Conservation (phyloP, 139 green algal species). For the Chlorella sp. region DNA sequence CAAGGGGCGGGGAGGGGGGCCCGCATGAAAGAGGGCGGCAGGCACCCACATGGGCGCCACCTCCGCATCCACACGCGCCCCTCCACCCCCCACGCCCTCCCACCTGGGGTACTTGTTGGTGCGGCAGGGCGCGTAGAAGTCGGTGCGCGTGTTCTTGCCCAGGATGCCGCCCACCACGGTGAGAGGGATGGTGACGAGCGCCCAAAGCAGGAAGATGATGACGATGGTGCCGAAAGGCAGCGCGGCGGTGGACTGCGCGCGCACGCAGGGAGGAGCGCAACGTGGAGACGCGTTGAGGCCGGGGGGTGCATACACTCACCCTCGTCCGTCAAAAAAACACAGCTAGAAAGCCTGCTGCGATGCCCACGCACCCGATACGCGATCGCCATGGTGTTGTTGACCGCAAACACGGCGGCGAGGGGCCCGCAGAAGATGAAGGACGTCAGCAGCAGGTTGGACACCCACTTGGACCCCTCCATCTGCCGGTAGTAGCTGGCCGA, state of each 20-base stretch:
- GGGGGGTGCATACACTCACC: no score
- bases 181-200: slow-evolving; percentile 87
- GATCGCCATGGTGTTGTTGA: slow-evolving; percentile 86
- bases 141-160: slow-evolving; percentile 81
- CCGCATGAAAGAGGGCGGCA: no score
- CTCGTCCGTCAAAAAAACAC: no score
- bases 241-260: slow-evolving; percentile 83
- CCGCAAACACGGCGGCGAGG: slow-evolving; percentile 73
- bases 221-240: slow-evolving; percentile 87
- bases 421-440: slow-evolving; percentile 76
- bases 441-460: slow-evolving; percentile 75
- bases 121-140: slow-evolving; percentile 80
- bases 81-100: no score
- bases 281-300: no score
- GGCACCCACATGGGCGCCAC: no score
- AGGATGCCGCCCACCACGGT: slow-evolving; percentile 90
- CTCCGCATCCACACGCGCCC: no score
- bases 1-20: no score
- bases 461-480: slow-evolving; percentile 78
- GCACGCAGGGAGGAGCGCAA: no score
- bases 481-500: no score
- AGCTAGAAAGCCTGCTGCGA: no score
- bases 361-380: no score
- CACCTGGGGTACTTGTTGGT: slow-evolving; percentile 95
- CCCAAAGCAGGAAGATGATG: slow-evolving; percentile 85